phyloP scores from a whole-genome alignment of 2,329 filamentous ascomycete species.

The Pseudogymnoascus verrucosus region DNA sequence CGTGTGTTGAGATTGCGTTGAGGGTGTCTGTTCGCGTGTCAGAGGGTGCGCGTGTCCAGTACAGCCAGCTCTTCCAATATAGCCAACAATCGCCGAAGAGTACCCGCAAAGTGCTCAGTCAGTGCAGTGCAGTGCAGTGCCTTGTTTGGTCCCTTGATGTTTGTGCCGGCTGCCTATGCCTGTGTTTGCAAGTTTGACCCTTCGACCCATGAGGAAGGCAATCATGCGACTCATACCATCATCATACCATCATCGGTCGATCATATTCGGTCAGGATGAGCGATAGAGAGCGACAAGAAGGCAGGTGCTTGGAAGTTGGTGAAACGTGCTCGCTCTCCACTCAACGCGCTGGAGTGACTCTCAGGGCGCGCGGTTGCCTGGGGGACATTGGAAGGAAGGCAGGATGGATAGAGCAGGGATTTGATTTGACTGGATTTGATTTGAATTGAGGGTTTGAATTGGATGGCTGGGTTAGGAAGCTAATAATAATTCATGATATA shows the following conservation, averaged over 20 bases:
- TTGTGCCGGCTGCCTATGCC: not conserved
- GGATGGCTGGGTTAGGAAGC: not conserved
- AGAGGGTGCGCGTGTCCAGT: not conserved
- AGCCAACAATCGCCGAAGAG: not conserved
- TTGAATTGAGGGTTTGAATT: too few relatives aligned
- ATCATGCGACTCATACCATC: not conserved
- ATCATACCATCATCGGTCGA: not conserved
- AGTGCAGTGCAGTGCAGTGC: not conserved
- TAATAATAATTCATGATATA: not conserved
- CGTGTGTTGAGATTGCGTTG: not conserved
- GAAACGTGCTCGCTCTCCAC: not conserved
- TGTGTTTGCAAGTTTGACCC: not conserved
- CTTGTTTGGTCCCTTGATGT: not conserved
- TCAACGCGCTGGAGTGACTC: not conserved
- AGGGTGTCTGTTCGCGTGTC: not conserved
- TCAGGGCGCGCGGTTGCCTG: not conserved
- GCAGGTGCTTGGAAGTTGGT: not conserved
- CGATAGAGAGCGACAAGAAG: not conserved
- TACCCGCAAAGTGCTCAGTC: not conserved
- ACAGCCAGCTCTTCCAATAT: not conserved
- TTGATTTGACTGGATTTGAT: too few relatives aligned
- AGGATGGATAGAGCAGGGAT: too few relatives aligned
- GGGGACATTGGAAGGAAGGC: not conserved
- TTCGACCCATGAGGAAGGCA: not conserved
- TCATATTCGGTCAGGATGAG: not conserved